phyloP scores from a whole-genome alignment of 2,329 filamentous ascomycete genomes.

The Penicillium sp. region DNA sequence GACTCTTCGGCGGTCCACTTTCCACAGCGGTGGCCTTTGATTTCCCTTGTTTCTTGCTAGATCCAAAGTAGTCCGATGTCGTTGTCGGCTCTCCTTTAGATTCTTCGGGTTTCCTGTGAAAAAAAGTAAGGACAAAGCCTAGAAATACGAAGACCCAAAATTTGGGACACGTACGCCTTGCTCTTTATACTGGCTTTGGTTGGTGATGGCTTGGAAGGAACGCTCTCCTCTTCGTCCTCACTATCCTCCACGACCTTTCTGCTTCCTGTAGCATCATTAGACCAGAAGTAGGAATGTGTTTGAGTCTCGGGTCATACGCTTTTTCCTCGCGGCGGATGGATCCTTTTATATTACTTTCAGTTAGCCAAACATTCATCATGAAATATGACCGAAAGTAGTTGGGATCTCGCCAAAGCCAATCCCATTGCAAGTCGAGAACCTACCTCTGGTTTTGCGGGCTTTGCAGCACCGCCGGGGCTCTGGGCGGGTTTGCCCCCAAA shows the following conservation, averaged over 20 bases:
- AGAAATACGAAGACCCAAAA: conserved; percentile 6
- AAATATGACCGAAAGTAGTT: too few relatives aligned
- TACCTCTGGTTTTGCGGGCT: background rate
- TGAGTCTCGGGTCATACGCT: conserved; percentile 26
- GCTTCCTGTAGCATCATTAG: conserved; percentile 30
- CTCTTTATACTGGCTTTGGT: conserved; percentile 34
- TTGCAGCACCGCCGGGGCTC: conserved; percentile 43
- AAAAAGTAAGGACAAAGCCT: too few relatives aligned
- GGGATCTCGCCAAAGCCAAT: too few relatives aligned
- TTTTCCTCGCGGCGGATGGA: conserved; percentile 28
- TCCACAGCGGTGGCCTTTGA: background rate
- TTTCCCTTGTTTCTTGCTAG: conserved; percentile 52
- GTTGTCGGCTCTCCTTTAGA: conserved; percentile 53
- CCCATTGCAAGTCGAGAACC: too few relatives aligned
- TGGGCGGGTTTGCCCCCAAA: conserved; percentile 70
- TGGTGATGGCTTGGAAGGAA: conserved; percentile 37
- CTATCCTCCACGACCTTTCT: conserved; percentile 76
- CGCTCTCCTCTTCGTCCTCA: conserved; percentile 62
- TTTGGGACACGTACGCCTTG: conserved; percentile 41
- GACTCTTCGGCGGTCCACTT: conserved; percentile 1
- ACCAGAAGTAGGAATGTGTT: conserved; percentile 1
- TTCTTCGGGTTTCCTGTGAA: conserved; percentile 44
- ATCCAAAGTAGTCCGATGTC: conserved; percentile 58
- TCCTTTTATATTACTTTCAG: conserved; percentile 20
- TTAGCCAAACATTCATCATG: conserved; percentile 9